Conservation (phyloP, 192 early-diverging fungal genomes). For the Obelidium mucronatum region DNA sequence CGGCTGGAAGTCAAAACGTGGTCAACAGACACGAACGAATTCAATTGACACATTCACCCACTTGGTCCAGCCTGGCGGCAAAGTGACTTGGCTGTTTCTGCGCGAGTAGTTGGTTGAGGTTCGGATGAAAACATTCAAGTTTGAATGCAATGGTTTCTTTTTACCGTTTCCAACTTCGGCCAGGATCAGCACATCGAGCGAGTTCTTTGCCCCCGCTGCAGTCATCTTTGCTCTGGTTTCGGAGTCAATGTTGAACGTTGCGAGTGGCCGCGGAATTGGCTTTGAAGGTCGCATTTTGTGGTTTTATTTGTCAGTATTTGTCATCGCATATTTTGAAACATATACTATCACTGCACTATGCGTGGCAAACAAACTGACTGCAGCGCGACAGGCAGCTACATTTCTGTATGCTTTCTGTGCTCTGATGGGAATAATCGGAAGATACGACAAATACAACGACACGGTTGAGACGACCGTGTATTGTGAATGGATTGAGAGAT, state of each 20-base stretch:
- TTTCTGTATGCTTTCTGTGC: too few species aligned
- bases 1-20: constrained; percentile 8
- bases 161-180: constrained; percentile 28
- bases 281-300: neutral
- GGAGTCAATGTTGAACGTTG: constrained; percentile 19
- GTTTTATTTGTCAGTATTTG: too few species aligned
- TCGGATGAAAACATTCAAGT: neutral
- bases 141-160: neutral
- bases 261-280: constrained; percentile 12
- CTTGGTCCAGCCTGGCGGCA: constrained; percentile 10
- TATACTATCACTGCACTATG: too few species aligned
- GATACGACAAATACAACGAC: neutral
- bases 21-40: neutral
- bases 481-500: neutral
- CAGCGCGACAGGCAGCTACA: too few species aligned
- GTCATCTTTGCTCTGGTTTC: neutral
- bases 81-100: neutral
- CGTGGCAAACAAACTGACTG: too few species aligned
- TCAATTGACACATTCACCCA: neutral
- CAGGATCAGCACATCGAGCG: constrained; percentile 22
- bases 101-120: neutral
- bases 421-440: too few species aligned
- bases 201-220: neutral
- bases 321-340: too few species aligned
- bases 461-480: neutral